Evolutionary conservation across 2,329 filamentous ascomycete species (phyloP), one percentile per base, ranked within the genome.

Genomic region (Periconia sp.): DNA sequence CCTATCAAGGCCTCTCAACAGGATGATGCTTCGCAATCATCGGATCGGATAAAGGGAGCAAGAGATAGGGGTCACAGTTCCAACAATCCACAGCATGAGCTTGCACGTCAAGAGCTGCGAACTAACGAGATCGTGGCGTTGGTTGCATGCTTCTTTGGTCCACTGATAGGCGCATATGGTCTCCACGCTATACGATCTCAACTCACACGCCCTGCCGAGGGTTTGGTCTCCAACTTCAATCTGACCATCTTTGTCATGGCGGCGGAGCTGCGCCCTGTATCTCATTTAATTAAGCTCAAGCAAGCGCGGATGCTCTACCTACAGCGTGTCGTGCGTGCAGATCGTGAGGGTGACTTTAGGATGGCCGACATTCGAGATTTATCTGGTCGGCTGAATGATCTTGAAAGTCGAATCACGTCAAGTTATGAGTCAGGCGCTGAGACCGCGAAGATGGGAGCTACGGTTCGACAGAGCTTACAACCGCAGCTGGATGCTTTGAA

Each of bases 191-290:
- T 97, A 54, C 85, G 93, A 47, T 83, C 82, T 9, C 91, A 93
- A 64, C 83, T 97, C 17, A 92, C 89, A 20, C 82, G 90, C 1
- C 90, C 90, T 0, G 92, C 91, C 0, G 92, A 95, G 70, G 90
- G 90, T 1, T 79, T 97, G 11, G 88, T 97, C 7, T 96, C 91
- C 5, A 90, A 96, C 72, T 95, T 93, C 76, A 97, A 97, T 72
- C 80, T 97, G 50, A 92, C 88, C 13, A 90, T 97, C 49, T 97
- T 97, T 72, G 79, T 96, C 2, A 81, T 96, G 17, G 90, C 89
- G 1, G 90, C 93, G 3, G 93, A 97, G 74, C 79, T 97, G 27
- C 87, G 90, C 2, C 93, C 93, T 0, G 77, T 92, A 46, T 85
- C 90, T 1, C 92, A 97, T 68, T 76, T 95, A 23, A 84, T 96